phyloP scores from a whole-genome alignment of 2,329 filamentous ascomycete species.

The Fusarium succisae region DNA sequence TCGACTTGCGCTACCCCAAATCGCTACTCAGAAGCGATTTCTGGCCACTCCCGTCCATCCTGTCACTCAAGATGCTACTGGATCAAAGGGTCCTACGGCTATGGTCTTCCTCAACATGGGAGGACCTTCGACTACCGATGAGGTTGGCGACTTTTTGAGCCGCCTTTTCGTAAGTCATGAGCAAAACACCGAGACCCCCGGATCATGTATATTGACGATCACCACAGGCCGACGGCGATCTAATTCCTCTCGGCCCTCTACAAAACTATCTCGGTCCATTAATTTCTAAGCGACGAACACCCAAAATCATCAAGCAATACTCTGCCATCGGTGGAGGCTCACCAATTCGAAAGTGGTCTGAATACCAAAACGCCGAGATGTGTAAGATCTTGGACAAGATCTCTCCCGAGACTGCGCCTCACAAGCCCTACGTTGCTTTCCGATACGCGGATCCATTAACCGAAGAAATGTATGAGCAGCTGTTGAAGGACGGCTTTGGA shows the following conservation, averaged over 20 bases:
- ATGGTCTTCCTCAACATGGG: conserved; percentile 99
- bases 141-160: conserved; percentile 90
- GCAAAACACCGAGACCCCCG: neutral
- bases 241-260: conserved; percentile 93
- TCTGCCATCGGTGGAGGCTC: conserved; percentile 96
- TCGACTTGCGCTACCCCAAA: conserved; percentile 44
- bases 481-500: conserved; percentile 91
- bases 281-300: conserved; percentile 86
- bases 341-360: conserved; percentile 97
- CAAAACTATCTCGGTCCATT: conserved; percentile 91
- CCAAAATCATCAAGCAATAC: conserved; percentile 97
- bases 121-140: conserved; percentile 85
- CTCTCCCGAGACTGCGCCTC: conserved; percentile 91
- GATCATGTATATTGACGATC: conserved; percentile 21
- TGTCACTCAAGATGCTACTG: conserved; percentile 79
- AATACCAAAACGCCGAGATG: conserved; percentile 93
- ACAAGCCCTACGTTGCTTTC: conserved; percentile 98
- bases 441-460: conserved; percentile 94
- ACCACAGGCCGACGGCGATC: conserved; percentile 82
- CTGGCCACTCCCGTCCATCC: conserved; percentile 67
- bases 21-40: conserved; percentile 45
- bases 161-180: conserved; percentile 80
- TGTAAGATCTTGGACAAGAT: conserved; percentile 95
- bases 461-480: conserved; percentile 86
- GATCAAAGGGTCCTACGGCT: conserved; percentile 83